phyloP scores from a whole-genome alignment of 208 protist genomes.

The Trypanosoma melophagium region DNA sequence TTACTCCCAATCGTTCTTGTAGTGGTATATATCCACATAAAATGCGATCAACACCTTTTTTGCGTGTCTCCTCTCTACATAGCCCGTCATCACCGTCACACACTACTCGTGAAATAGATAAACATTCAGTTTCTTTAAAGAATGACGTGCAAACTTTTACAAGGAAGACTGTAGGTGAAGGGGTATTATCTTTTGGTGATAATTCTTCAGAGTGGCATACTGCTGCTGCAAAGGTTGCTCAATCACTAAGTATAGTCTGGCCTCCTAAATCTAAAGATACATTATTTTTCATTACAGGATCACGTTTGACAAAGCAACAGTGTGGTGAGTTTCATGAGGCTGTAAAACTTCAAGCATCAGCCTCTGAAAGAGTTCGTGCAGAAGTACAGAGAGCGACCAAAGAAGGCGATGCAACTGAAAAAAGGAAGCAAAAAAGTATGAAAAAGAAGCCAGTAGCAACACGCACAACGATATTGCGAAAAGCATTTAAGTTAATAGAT shows the following conservation, averaged over 20 bases:
- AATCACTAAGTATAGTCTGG: constrained; percentile 61
- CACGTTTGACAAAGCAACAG: constrained; percentile 52
- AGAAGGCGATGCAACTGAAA: neutral
- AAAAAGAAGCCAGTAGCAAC: constrained; percentile 21
- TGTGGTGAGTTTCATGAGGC: constrained; percentile 50
- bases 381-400: neutral
- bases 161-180: neutral
- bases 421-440: neutral
- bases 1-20: no score
- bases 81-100: no score
- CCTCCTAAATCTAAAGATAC: constrained; percentile 34
- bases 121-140: no score
- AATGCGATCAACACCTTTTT: no score
- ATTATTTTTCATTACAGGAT: constrained; percentile 61
- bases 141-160: no score
- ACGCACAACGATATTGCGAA: constrained; percentile 40
- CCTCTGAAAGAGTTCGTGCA: neutral
- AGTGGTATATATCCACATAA: no score
- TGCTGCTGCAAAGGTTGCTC: constrained; percentile 39
- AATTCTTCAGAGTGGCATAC: neutral
- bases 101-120: no score
- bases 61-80: no score
- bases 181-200: neutral
- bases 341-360: constrained; percentile 33
- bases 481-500: constrained; percentile 66